A percentile compares a stretch with the other conserved stretches of the same genome.
These are phyloP conservation scores for Piloderma croceum DNA, from an alignment of 768 basidiomycete genomes.

Conservation along the genomic window DNA sequence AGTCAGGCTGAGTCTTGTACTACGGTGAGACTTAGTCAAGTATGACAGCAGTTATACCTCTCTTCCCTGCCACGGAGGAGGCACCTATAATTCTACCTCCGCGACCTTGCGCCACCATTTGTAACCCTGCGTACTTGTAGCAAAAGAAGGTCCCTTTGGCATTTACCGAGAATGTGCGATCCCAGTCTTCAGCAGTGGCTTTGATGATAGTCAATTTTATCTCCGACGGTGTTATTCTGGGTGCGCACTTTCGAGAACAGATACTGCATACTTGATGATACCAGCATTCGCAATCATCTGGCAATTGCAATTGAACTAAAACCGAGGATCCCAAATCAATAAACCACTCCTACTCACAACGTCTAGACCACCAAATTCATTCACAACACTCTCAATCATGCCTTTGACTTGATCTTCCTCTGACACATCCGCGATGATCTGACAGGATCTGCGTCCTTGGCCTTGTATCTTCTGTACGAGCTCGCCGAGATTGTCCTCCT, in stretches of 20 bases:
- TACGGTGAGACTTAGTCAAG: neutral
- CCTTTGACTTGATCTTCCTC: constrained; percentile 25
- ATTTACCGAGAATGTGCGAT: constrained; percentile 45
- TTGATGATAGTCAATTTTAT: neutral
- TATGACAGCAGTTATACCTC: neutral
- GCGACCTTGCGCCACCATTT: constrained; percentile 50
- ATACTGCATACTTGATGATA: constrained; percentile 1
- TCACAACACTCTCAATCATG: constrained; percentile 23
- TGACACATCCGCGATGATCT: constrained; percentile 21
- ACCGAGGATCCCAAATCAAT: no score
- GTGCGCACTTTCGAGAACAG: neutral
- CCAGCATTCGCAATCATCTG: constrained; percentile 21
- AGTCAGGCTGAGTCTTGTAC: neutral
- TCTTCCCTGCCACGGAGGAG: neutral
- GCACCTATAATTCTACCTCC: constrained; percentile 53
- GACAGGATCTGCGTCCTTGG: constrained; percentile 5
- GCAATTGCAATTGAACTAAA: no score
- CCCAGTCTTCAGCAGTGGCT: constrained; percentile 33
- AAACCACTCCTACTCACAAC: constrained; percentile 25
- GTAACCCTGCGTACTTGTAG: constrained; percentile 56
- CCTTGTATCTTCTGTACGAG: constrained; percentile 9
- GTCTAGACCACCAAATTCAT: constrained; percentile 25
- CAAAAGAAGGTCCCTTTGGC: constrained; percentile 54
- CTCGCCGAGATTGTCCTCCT: constrained; percentile 14
- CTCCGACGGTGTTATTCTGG: neutral